phyloP scores from a whole-genome alignment of 805 yeast species.

The Candida koratica region DNA sequence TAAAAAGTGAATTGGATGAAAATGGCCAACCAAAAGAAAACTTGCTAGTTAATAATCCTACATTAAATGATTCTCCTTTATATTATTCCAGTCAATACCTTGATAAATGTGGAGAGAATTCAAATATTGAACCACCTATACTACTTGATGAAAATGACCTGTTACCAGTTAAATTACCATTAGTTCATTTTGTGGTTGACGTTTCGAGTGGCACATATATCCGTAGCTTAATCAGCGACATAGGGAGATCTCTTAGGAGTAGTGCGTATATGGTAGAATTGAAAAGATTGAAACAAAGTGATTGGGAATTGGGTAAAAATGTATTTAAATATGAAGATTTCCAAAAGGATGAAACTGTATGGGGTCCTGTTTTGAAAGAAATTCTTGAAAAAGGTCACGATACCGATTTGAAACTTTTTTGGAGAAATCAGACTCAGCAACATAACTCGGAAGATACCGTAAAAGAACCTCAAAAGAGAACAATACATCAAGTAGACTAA shows the following conservation, averaged over 20 bases:
- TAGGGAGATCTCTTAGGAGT: conserved; percentile 75
- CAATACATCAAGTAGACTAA: conserved; percentile 10
- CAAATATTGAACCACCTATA: conserved; percentile 32
- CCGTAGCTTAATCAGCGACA: conserved; percentile 82
- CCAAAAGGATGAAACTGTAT: conserved; percentile 54
- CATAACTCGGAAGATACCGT: background rate
- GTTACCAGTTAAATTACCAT: conserved; percentile 54
- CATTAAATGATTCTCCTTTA: conserved; percentile 60
- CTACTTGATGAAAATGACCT: conserved; percentile 35
- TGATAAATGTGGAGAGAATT: conserved; percentile 38
- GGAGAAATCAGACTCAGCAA: background rate
- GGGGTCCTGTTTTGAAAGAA: conserved; percentile 62
- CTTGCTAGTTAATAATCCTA: conserved; percentile 45
- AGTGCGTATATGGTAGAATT: conserved; percentile 87
- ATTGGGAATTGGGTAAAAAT: conserved; percentile 72
- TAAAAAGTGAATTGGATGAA: conserved; percentile 44
- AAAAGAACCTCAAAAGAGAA: background rate
- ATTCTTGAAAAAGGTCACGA: conserved; percentile 44
- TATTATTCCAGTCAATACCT: conserved; percentile 55
- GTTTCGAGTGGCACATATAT: conserved; percentile 97
- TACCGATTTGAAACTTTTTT: conserved; percentile 18
- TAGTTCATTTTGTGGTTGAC: conserved; percentile 66
- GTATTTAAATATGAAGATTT: conserved; percentile 69
- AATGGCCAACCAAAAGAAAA: conserved; percentile 46
- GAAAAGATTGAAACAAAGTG: conserved; percentile 70